Percentiles rank a stretch among this genome's conserved stretches.
Conservation (phyloP, 2,329 filamentous ascomycete species). For the Rhynchosporium agropyri region DNA sequence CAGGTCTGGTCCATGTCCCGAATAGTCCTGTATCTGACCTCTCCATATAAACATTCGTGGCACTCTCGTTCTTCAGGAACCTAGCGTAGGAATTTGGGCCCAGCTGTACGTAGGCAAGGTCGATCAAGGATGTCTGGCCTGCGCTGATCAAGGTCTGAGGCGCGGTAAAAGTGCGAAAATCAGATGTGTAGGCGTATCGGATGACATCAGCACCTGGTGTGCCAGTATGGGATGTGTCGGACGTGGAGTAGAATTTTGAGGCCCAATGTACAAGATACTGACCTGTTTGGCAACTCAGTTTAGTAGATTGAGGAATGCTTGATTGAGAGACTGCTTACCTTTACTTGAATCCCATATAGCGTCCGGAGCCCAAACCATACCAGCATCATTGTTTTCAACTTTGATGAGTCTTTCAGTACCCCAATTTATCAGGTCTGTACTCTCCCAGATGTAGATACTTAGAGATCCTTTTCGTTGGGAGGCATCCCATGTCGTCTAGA, state of each 20-base stretch:
- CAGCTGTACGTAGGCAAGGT: constrained; percentile 57
- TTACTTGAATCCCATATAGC: constrained; percentile 55
- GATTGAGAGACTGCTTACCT: constrained; percentile 19
- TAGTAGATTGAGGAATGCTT: not conserved
- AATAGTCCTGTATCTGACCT: constrained; percentile 52
- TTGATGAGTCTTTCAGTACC: constrained; percentile 50
- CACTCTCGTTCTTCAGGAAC: constrained; percentile 59
- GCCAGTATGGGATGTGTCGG: constrained; percentile 53
- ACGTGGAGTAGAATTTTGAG: constrained; percentile 52
- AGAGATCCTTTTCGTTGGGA: constrained; percentile 54
- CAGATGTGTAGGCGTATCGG: constrained; percentile 57
- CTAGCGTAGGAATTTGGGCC: constrained; percentile 50
- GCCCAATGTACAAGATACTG: constrained; percentile 53
- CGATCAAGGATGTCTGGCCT: constrained; percentile 53
- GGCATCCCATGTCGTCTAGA: constrained; percentile 54
- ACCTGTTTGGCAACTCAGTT: constrained; percentile 30
- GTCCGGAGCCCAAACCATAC: constrained; percentile 62
- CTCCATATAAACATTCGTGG: constrained; percentile 55
- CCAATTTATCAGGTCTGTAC: constrained; percentile 54
- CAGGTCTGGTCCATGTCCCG: constrained; percentile 54
- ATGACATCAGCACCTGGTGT: constrained; percentile 49
- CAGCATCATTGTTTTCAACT: constrained; percentile 56
- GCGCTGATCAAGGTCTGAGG: constrained; percentile 55
- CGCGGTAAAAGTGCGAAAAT: constrained; percentile 55
- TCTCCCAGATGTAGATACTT: constrained; percentile 59